These are phyloP conservation scores for Coniochaeta sp. DNA, from an alignment of 2,329 filamentous ascomycete species.

Conservation along the genomic window DNA sequence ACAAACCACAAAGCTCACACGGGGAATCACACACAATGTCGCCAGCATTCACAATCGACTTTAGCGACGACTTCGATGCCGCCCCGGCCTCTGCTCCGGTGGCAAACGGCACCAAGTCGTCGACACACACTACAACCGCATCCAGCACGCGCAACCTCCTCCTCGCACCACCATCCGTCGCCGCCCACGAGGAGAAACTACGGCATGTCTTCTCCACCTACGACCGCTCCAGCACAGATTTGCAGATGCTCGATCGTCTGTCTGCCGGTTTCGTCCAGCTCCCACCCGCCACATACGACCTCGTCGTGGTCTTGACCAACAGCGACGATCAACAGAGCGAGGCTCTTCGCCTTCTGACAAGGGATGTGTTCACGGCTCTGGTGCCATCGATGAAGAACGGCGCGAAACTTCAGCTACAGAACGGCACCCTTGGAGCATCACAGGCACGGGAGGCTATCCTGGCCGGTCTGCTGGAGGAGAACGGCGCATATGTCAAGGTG, in stretches of 20 bases:
- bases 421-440: constrained; percentile 44
- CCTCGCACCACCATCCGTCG: constrained; percentile 83
- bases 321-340: constrained; percentile 58
- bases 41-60: constrained; percentile 3
- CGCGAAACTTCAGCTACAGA: constrained; percentile 62
- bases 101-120: constrained; percentile 1
- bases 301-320: constrained; percentile 77
- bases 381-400: constrained; percentile 65
- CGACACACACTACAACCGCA: no score
- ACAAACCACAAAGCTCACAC: no score
- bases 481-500: constrained; percentile 67
- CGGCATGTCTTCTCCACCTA: constrained; percentile 62
- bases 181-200: constrained; percentile 75
- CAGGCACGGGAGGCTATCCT: constrained; percentile 76
- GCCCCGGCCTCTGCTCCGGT: neutral
- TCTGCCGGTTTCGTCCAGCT: constrained; percentile 74
- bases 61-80: constrained; percentile 4
- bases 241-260: constrained; percentile 97
- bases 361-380: constrained; percentile 62
- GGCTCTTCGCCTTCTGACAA: constrained; percentile 53
- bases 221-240: constrained; percentile 71
- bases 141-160: constrained; percentile 17
- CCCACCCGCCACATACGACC: constrained; percentile 70
- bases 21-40: neutral
- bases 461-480: constrained; percentile 66